phyloP scores from a whole-genome alignment of 2,329 filamentous ascomycete genomes.

The Alternaria sp. region DNA sequence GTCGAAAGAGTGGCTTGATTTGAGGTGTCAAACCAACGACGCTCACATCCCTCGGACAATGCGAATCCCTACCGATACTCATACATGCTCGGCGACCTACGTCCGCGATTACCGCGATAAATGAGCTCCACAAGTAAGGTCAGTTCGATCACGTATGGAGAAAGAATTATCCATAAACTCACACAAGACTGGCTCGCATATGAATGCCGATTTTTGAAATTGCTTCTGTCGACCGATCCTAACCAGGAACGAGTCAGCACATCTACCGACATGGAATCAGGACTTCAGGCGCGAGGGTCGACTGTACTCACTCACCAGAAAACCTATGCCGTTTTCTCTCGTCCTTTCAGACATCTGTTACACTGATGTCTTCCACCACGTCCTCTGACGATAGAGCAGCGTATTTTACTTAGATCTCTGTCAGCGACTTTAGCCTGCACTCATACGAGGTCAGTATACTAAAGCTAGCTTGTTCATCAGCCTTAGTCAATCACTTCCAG shows the following conservation, averaged over 20 bases:
- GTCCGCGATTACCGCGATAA: conserved; percentile 6
- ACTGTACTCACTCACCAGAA: not conserved
- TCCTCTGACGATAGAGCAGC: not conserved
- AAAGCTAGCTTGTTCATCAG: not conserved
- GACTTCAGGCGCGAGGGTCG: not conserved
- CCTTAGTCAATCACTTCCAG: not conserved
- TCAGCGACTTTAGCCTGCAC: not conserved
- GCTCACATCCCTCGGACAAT: not conserved
- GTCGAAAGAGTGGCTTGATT: not conserved
- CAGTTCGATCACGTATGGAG: not conserved
- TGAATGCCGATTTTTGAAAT: not conserved
- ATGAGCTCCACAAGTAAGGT: not conserved
- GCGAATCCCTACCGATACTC: not conserved
- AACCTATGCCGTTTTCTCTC: not conserved
- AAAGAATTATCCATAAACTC: not conserved
- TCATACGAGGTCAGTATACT: not conserved
- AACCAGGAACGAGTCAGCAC: not conserved
- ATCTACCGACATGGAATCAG: not conserved
- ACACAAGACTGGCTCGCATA: not conserved
- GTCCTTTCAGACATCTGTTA: not conserved
- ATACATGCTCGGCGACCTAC: not conserved
- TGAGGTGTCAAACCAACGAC: not conserved
- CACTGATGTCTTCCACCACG: not conserved
- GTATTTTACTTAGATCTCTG: not conserved
- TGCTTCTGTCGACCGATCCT: not conserved